Evolutionary conservation across 139 green algal species (phyloP), one percentile per base, ranked within the genome.

Genomic region (Mesostigma viride): DNA sequence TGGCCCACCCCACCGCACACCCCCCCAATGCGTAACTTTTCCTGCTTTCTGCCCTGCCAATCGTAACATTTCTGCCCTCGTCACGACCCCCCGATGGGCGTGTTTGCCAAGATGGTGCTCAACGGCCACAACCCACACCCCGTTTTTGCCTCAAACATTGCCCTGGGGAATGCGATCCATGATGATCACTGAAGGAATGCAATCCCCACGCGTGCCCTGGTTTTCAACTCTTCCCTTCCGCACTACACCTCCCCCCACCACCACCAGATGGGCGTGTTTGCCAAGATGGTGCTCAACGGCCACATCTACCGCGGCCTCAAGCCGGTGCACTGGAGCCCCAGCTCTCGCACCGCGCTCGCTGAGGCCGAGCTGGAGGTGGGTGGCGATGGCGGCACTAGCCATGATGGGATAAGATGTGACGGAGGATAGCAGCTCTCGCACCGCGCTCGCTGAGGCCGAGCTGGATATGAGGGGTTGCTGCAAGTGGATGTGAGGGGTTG

Each of bases 91-190:
- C 69, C 74, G 68, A 69, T 84, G 30, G 76, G 72, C 30, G 91
- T 98, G 68, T 99, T 99, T 81, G 89, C 83, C 20, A 68, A 83
- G 61, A 97, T 99, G 94, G 83, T 95, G 26, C 73, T 95, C 14
- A 94, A 96, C 61, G 94, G 94, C 0, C 92, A 98, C 82, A 95
- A 98, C 78, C n/a, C n/a, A n/a, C n/a, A n/a, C n/a, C n/a, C n/a
- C n/a, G n/a, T n/a, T n/a, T n/a, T n/a, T n/a, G n/a, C n/a, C n/a
- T n/a, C n/a, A n/a, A n/a, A n/a, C n/a, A n/a, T n/a, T n/a, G n/a
- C n/a, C n/a, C n/a, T n/a, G n/a, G n/a, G n/a, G n/a, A n/a, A n/a
- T n/a, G n/a, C n/a, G n/a, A n/a, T n/a, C n/a, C n/a, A n/a, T n/a
- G n/a, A n/a, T n/a, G n/a, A n/a, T n/a, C n/a, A n/a, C n/a, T n/a